These are phyloP conservation scores for Casuarina equisetifolia DNA, from an alignment of 306 rosid species.

Conservation along the genomic window DNA sequence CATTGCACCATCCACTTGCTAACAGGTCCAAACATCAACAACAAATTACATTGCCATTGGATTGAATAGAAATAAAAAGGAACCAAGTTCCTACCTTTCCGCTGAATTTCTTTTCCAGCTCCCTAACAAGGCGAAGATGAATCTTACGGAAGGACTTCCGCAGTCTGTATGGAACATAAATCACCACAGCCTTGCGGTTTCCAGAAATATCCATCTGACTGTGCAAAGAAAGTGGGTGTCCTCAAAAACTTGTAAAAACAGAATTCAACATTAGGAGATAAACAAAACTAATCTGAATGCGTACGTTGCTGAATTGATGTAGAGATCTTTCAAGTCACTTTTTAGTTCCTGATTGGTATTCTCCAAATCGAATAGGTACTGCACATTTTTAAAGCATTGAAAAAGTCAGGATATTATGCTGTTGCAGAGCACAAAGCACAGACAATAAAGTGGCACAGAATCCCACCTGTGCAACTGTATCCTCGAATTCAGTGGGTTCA, in stretches of 20 bases:
- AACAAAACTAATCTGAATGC: slow-evolving; percentile 11
- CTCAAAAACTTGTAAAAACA: background rate
- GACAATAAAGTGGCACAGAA: background rate
- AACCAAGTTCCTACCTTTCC: slow-evolving; percentile 52
- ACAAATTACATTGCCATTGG: background rate
- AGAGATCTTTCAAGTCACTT: slow-evolving; percentile 74
- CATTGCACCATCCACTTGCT: background rate
- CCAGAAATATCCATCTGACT: slow-evolving; percentile 66
- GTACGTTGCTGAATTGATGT: slow-evolving; percentile 62
- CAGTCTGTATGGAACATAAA: slow-evolving; percentile 65
- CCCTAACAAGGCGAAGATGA: slow-evolving; percentile 68
- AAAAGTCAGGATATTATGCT: background rate
- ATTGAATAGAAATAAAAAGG: background rate
- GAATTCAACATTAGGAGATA: background rate
- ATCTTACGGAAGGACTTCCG: slow-evolving; percentile 70
- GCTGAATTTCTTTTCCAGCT: slow-evolving; percentile 74
- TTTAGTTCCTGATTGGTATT: slow-evolving; percentile 71
- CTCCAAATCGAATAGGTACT: slow-evolving; percentile 77
- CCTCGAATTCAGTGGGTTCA: slow-evolving; percentile 72
- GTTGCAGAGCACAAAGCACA: background rate
- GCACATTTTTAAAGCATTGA: slow-evolving; percentile 15
- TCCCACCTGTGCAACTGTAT: slow-evolving; percentile 66
- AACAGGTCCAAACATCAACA: background rate
- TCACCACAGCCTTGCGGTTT: slow-evolving; percentile 67
- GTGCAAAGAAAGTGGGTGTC: slow-evolving; percentile 6